Base-by-base conservation (phyloP, 306 rosid genomes). In the Cucumis cinereus region DNA sequence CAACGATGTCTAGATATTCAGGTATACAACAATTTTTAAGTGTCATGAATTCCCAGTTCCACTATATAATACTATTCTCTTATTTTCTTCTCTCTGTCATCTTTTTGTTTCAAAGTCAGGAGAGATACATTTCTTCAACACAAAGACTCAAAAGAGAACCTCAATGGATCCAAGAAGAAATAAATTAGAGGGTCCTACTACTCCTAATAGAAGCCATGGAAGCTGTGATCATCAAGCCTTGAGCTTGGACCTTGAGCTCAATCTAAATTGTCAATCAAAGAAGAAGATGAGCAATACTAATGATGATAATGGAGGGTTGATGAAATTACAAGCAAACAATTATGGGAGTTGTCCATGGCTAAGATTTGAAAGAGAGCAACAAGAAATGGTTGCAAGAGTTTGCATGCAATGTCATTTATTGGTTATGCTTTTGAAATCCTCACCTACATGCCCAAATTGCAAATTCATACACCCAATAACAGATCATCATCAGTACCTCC, bases 401-500 rank as follows among this genome's bases (percentile, higher is more conserved):
- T 94, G 99, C 90, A 83, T 80, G 90, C 76, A 70, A 33, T 94
- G 99, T 75, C 95, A 92, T 77, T 88, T 94, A 91, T 74, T 94
- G 82, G 96, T 94, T 3, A 92, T 94, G 97, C 84, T 94, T 3
- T 92, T 92, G 81, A 89, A 85, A 62, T 90, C 96, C 12, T 90
- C 99, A 16, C 99, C 96, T 53, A 56, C 93, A 24, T 94, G 99
- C 66, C 99, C 99, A 10, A 92, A 90, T 82, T 94, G 99, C 91
- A 94, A 94, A 87, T 90, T 89, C 86, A 83, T 90, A 87, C 89
- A 92, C 84, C 85, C 92, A 60, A 85, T 85, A 20, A 89, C 23
- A 19, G 57, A 53, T 49, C 54, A 30, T 30, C 35, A 30, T 30
- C 35, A 30, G 35, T 30, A 87, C 72, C 73, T 50, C 41, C 91